phyloP scores from a whole-genome alignment of 805 yeast species.

The Starmerella vitae region DNA sequence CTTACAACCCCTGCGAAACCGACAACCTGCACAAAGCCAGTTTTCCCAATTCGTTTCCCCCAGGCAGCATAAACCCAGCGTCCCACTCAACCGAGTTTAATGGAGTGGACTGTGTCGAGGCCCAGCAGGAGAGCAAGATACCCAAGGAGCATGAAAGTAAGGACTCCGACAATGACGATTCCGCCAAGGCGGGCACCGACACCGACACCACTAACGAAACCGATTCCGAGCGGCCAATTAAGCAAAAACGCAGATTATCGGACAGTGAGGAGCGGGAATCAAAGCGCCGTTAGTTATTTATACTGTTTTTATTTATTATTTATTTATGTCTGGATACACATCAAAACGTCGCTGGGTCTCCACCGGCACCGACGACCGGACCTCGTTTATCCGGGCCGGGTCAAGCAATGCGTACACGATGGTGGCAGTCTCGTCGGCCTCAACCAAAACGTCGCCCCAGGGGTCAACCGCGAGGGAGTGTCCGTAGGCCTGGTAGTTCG shows the following conservation, averaged over 20 bases:
- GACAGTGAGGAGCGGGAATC: not conserved
- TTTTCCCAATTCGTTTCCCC: conserved; percentile 14
- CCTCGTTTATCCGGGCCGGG: conserved; percentile 41
- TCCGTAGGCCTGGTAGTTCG: conserved; percentile 70
- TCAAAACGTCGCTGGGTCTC: conserved; percentile 60
- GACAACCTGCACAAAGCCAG: conserved; percentile 6
- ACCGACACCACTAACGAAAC: no score
- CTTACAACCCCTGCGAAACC: conserved; percentile 7
- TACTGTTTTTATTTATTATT: conserved; percentile 2
- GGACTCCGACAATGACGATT: no score
- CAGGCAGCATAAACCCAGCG: conserved; percentile 13
- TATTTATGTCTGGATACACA: conserved; percentile 37
- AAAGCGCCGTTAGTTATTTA: no score
- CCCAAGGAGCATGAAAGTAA: not conserved
- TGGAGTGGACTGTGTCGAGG: conserved; percentile 8
- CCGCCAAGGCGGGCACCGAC: no score
- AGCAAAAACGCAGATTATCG: not conserved
- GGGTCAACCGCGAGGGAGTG: conserved; percentile 79
- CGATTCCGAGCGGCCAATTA: no score
- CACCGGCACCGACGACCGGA: conserved; percentile 58
- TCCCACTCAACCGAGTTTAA: conserved; percentile 13
- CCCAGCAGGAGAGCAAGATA: conserved; percentile 13
- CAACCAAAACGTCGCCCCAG: conserved; percentile 66
- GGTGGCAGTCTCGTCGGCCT: conserved; percentile 69
- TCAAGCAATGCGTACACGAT: conserved; percentile 63